Conservation (phyloP, 768 basidiomycete genomes). For the Hericium erinaceus region DNA sequence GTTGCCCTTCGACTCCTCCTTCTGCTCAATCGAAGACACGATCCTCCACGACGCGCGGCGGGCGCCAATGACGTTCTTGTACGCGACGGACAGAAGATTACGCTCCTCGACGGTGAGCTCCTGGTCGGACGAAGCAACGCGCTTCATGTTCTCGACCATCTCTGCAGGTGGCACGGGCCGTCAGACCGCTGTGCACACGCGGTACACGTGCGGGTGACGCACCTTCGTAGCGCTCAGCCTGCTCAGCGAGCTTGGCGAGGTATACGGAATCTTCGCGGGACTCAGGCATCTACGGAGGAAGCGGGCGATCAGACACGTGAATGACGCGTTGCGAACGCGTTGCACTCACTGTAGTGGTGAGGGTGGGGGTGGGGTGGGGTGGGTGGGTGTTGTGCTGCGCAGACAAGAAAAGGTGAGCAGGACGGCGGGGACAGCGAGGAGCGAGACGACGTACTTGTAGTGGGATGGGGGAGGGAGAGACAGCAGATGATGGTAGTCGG, state of each 20-base stretch:
- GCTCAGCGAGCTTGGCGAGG: conserved; percentile 99
- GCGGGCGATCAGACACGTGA: background rate
- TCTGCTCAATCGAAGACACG: conserved; percentile 97
- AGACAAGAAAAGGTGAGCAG: conserved; percentile 6
- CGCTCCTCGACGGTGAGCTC: conserved; percentile 98
- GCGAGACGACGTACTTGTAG: conserved; percentile 5
- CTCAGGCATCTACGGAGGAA: conserved; percentile 56
- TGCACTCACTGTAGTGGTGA: conserved; percentile 5
- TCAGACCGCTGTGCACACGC: conserved; percentile 8
- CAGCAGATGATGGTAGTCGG: conserved; percentile 11
- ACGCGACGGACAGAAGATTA: conserved; percentile 94
- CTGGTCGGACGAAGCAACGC: conserved; percentile 93
- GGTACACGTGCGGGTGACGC: conserved; percentile 14
- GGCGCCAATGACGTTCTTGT: conserved; percentile 99
- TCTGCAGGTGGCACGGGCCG: conserved; percentile 34
- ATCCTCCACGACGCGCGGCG: conserved; percentile 98
- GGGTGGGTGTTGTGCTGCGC: background rate
- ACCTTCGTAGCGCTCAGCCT: conserved; percentile 99
- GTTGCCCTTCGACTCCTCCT: conserved; percentile 98
- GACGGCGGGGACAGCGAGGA: conserved; percentile 3
- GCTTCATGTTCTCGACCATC: conserved; percentile 99
- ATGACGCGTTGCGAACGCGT: background rate
- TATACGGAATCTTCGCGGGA: conserved; percentile 96
- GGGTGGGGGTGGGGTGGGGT: conserved; percentile 16
- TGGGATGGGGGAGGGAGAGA: conserved; percentile 2